Evolutionary conservation across 768 basidiomycete genomes (phyloP).

Genomic region (Rhodosporidiobolus odoratus): DNA sequence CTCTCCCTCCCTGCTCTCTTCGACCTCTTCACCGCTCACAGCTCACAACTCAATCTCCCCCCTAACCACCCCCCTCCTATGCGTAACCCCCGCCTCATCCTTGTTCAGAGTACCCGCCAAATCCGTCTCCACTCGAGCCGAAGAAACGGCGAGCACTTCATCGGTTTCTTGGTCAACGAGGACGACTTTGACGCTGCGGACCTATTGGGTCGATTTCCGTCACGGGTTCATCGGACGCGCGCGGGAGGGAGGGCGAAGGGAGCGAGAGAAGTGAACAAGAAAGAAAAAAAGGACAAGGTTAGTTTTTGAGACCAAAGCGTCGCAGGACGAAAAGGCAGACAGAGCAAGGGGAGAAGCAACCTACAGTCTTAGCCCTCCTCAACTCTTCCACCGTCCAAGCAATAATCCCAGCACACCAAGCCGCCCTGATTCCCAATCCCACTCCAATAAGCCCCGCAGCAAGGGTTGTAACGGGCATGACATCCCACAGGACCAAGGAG

Average conservation of each 20-base stretch:
- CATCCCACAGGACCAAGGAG: slow-evolving; percentile 9
- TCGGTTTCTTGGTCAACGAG: neutral
- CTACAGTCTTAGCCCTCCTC: neutral
- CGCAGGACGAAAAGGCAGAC: neutral
- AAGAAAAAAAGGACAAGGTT: neutral
- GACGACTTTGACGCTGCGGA: neutral
- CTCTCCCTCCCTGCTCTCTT: neutral
- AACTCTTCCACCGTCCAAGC: slow-evolving; percentile 17
- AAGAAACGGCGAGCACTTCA: neutral
- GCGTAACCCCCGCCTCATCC: slow-evolving; percentile 3
- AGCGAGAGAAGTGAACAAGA: neutral
- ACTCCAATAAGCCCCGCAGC: neutral
- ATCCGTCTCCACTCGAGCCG: slow-evolving; percentile 7
- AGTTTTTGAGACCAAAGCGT: neutral
- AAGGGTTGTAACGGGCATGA: slow-evolving; percentile 8
- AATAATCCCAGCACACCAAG: neutral
- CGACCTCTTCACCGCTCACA: neutral
- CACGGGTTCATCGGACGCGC: no score
- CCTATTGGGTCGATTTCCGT: no score
- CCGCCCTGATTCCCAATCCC: neutral
- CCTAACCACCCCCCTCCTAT: neutral
- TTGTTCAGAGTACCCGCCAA: neutral
- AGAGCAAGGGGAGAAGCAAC: neutral
- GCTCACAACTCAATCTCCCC: slow-evolving; percentile 14
- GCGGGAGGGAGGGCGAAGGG: neutral